Percentiles rank a stretch among this genome's conserved stretches.
Evolutionary conservation across 805 yeast genomes (phyloP).

Genomic region (Candida glaebosa): DNA sequence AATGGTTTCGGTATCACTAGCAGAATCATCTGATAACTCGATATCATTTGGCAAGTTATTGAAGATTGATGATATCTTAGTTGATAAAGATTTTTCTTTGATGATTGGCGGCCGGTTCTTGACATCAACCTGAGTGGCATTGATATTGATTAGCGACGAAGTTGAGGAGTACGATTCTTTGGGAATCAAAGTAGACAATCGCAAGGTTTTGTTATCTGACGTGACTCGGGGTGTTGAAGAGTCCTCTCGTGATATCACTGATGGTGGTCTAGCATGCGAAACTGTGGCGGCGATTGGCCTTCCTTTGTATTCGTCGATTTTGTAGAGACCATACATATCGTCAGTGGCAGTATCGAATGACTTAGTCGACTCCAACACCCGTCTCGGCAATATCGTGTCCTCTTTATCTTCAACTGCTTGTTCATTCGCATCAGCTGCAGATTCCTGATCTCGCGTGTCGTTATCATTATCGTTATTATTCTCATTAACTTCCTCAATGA

Average conservation of each 20-base stretch:
- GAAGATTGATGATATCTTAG: conserved; percentile 35
- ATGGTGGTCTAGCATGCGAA: neutral
- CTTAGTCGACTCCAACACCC: neutral
- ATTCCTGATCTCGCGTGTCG: neutral
- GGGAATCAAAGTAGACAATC: conserved; percentile 23
- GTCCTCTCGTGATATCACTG: conserved; percentile 4
- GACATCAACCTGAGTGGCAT: conserved; percentile 8
- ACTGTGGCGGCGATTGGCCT: neutral
- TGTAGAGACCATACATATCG: neutral
- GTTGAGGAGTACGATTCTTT: conserved; percentile 26
- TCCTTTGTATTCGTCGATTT: neutral
- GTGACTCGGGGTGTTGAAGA: conserved; percentile 24
- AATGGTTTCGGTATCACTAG: conserved; percentile 37
- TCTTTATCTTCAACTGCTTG: neutral
- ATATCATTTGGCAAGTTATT: conserved; percentile 46
- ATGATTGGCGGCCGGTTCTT: neutral
- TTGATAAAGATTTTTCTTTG: conserved; percentile 20
- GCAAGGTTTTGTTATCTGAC: conserved; percentile 31
- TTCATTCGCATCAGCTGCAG: neutral
- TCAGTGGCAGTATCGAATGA: neutral
- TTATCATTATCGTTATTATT: neutral
- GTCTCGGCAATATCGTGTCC: neutral
- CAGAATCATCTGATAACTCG: conserved; percentile 45
- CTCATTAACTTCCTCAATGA: neutral
- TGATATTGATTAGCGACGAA: conserved; percentile 31